Percentiles rank a stretch among this genome's conserved stretches.
These are phyloP conservation scores for Pyrus pyrifolia DNA, from an alignment of 306 rosid genomes.

Conservation along the genomic window DNA sequence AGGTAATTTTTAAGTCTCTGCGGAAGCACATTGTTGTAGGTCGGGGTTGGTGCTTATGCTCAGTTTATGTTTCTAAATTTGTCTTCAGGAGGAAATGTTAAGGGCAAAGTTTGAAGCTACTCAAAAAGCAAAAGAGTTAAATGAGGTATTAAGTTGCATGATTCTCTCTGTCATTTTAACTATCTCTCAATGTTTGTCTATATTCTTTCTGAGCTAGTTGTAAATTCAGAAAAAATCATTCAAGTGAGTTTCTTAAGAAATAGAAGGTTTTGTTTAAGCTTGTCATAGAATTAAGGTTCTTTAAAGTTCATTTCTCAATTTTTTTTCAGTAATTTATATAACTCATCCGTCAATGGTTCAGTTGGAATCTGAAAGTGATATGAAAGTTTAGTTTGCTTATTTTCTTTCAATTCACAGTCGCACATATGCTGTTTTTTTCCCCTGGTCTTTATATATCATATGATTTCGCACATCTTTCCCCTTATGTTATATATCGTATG, in stretches of 20 bases:
- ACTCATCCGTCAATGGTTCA: background rate
- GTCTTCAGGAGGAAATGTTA: constrained; percentile 73
- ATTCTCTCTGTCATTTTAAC: background rate
- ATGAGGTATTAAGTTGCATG: constrained; percentile 44
- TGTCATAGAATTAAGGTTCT: background rate
- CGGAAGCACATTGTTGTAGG: constrained; percentile 14
- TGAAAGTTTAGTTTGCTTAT: background rate
- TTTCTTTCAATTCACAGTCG: background rate
- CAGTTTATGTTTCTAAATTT: background rate
- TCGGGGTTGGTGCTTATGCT: constrained; percentile 22
- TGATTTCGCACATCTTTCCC: background rate
- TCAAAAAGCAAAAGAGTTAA: constrained; percentile 49
- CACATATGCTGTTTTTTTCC: background rate
- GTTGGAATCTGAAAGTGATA: background rate
- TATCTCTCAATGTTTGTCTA: background rate
- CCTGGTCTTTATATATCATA: background rate
- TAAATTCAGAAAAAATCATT: background rate
- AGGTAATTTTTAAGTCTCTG: constrained; percentile 49
- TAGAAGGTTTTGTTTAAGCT: background rate
- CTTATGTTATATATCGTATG: background rate
- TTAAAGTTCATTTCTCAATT: background rate
- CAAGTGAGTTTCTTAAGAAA: background rate
- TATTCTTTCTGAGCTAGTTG: background rate
- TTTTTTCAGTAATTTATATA: background rate
- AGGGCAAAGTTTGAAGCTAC: constrained; percentile 80